Evolutionary conservation across 2,329 filamentous ascomycete genomes (phyloP), one percentile per base, ranked within the genome.

Genomic region (Colletotrichum coccodes): DNA sequence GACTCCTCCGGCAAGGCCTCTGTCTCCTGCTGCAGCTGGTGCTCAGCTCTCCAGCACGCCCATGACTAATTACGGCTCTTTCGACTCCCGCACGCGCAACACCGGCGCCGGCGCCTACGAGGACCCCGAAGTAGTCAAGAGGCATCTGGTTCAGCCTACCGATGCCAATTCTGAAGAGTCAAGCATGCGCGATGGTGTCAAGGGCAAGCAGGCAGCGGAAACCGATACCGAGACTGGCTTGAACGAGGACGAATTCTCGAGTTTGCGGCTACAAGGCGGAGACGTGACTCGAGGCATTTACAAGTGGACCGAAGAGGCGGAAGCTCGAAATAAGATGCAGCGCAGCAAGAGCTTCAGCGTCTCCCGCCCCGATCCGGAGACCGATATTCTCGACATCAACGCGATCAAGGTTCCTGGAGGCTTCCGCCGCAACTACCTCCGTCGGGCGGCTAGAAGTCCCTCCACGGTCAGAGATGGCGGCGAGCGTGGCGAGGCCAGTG

Each of bases 201-300:
- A 89, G 74, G 88, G 87, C 28, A 90, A 90, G 75, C 86, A 87
- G 71, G 77, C 81, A 2, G 84, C 79, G 28, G 80, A 83, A 26
- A 74, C 75, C n/a, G 73, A 74, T 47, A 78, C 77, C 8, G 71
- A 77, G 42, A 72, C 75, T 0, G 80, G 80, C n/a, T 75, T 75
- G 73, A 87, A 89, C 70, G 89, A 91, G 6, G 93, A 96, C 68
- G 94, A 97, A 76, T 99, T 99, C 78, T 98, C 95, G 34, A 98
- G 96, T 80, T 81, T 99, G 78, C 91, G 91, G 77, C 84, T 99
- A 53, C 97, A 98, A 78, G 96, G 96, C 69, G 96, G 96, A 71
- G 96, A 99, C 78, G 92, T 98, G 65, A 98, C 95, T 28, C 87
- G 96, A 70, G 94, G 95, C 62, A 97, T 99, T 74, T 99, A 99